A percentile compares a stretch with the other conserved stretches of the same genome.
These are phyloP conservation scores for Phanerochaete sordida DNA, from an alignment of 768 basidiomycete genomes.

Conservation along the genomic window DNA sequence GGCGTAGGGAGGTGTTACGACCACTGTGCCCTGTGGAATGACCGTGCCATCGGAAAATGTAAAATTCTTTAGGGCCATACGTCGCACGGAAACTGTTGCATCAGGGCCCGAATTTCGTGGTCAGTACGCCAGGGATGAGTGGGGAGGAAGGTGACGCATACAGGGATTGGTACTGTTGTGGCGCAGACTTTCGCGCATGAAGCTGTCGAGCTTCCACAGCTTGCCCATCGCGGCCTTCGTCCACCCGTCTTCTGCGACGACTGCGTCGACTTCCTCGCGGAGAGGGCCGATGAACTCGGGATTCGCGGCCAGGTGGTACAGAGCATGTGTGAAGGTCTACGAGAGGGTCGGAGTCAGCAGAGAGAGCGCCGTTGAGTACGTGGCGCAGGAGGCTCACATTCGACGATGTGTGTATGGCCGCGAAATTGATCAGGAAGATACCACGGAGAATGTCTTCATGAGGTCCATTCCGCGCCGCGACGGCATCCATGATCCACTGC, in stretches of 20 bases:
- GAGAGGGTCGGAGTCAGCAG: neutral
- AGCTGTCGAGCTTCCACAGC: constrained; percentile 35
- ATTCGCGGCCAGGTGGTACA: constrained; percentile 27
- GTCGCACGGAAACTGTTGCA: constrained; percentile 7
- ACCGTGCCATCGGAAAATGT: constrained; percentile 32
- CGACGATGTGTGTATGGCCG: constrained; percentile 18
- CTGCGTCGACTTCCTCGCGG: constrained; percentile 29
- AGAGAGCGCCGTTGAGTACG: neutral
- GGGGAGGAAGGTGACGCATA: constrained; percentile 10
- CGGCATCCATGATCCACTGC: constrained; percentile 18
- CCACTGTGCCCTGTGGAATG: constrained; percentile 20
- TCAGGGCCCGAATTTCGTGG: too few relatives aligned
- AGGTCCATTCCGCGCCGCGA: neutral
- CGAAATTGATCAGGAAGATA: constrained; percentile 19
- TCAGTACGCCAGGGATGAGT: constrained; percentile 18
- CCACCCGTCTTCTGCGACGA: constrained; percentile 22
- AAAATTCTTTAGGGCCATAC: constrained; percentile 29
- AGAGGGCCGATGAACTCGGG: constrained; percentile 25
- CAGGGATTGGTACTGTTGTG: constrained; percentile 20
- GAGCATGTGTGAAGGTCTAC: constrained; percentile 22
- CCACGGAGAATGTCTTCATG: neutral
- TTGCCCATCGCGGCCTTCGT: constrained; percentile 26
- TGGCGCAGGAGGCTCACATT: constrained; percentile 7
- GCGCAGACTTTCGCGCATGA: constrained; percentile 29
- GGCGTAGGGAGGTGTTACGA: constrained; percentile 15